Evolutionary conservation across 345 rosid species (phyloP), one percentile per base, ranked within the genome.

Genomic region (Boechera divaricarpa): DNA sequence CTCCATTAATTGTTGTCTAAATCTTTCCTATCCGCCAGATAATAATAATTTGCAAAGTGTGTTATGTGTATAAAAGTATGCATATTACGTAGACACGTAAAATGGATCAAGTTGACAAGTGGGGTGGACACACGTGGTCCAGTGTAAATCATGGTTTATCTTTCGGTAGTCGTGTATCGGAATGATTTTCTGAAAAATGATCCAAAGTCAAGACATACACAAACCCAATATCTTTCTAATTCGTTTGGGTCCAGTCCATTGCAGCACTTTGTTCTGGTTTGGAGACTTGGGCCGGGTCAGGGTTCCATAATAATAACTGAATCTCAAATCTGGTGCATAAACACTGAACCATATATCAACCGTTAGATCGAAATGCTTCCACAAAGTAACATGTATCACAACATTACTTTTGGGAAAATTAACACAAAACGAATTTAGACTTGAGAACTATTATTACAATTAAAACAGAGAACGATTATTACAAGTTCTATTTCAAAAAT

Each of bases 111-210:
- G 41, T 61, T 61, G 76, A 10, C 61, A 72, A 72, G 69, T 72
- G 60, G 76, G 49, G 61, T 49, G 39, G 51, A 26, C 16, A 72
- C 76, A 61, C 76, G 61, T 72, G 68, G 60, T 61, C 76, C 63
- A 69, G 15, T 39, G 53, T 68, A 3, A 26, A 35, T 24, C 15
- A 52, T 67, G 33, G 12, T 51, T 41, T n/a, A 41, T 39, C 39
- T 54, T 54, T 55, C 1, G n/a, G n/a, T 54, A 55, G 39, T 39
- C 33, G 33, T 47, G 44, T 39, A 10, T 38, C 2, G 24, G 16
- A 38, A 61, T 10, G 28, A 61, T 16, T 2, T 18, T 7, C 24
- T 56, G 3, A 8, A 58, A 58, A 29, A 13, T 32, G 3, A 58
- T 58, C 42, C 4, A 35, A 33, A n/a, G 10, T 35, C 26, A 33